Conservation (phyloP, 176 grass and related monocot genomes). For the Chloris gayana region DNA sequence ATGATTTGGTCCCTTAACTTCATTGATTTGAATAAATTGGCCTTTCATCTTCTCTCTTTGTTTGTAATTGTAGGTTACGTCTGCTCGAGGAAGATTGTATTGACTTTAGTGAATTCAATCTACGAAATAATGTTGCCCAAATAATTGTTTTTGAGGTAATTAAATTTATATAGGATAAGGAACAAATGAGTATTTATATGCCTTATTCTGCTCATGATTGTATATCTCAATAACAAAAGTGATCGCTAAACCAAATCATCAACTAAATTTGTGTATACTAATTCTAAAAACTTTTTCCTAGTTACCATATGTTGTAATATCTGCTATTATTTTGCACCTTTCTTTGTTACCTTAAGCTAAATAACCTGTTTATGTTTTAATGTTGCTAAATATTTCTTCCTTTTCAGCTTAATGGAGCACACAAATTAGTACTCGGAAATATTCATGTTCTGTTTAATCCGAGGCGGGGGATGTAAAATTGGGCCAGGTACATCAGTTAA, state of each 20-base stretch:
- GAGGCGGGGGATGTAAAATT: slow-evolving; percentile 87
- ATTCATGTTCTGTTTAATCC: slow-evolving; percentile 94
- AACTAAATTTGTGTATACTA: not conserved
- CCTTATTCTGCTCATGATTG: slow-evolving; percentile 6
- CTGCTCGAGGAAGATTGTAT: slow-evolving; percentile 84
- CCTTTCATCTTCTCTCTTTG: slow-evolving; percentile 35
- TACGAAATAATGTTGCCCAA: slow-evolving; percentile 92
- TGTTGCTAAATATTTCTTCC: not conserved
- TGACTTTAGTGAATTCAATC: slow-evolving; percentile 80
- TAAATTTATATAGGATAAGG: slow-evolving; percentile 7
- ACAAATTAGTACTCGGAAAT: slow-evolving; percentile 75
- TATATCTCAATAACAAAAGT: not conserved
- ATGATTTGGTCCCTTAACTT: slow-evolving; percentile 2
- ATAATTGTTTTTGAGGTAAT: slow-evolving; percentile 89
- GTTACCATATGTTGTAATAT: not conserved
- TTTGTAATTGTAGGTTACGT: slow-evolving; percentile 61
- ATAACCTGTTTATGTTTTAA: not conserved
- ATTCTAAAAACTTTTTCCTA: not conserved
- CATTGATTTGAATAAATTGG: slow-evolving; percentile 19
- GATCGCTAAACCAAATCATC: slow-evolving; percentile 2
- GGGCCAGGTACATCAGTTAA: slow-evolving; percentile 72
- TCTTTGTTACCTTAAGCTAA: slow-evolving; percentile 7
- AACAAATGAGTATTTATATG: slow-evolving; percentile 8
- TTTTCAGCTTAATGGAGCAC: slow-evolving; percentile 48
- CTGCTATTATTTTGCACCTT: not conserved